phyloP scores from a whole-genome alignment of 2,329 filamentous ascomycete species.

The Dothidotthia symphoricarpi region DNA sequence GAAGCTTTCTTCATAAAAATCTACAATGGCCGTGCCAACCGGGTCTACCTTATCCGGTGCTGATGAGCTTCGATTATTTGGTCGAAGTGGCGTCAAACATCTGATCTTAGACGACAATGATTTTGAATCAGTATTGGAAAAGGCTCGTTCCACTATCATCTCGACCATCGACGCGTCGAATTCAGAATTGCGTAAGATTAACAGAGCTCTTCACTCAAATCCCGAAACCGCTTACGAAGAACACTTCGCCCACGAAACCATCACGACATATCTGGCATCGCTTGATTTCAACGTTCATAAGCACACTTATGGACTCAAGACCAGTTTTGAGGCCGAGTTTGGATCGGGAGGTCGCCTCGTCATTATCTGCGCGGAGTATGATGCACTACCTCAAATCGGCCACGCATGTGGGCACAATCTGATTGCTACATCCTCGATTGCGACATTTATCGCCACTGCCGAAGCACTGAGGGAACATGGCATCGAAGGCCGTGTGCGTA shows the following conservation, averaged over 20 bases:
- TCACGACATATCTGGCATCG: constrained; percentile 16
- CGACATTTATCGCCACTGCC: constrained; percentile 50
- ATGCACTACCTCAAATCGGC: constrained; percentile 52
- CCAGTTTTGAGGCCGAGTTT: constrained; percentile 33
- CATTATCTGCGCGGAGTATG: constrained; percentile 52
- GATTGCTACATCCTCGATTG: constrained; percentile 52
- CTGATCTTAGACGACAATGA: no score
- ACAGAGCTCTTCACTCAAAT: constrained; percentile 53
- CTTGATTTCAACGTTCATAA: constrained; percentile 25
- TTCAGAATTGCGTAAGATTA: constrained; percentile 32
- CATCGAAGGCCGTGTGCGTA: constrained; percentile 47
- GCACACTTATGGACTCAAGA: constrained; percentile 36
- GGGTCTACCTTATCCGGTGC: no score
- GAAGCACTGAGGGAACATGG: constrained; percentile 44
- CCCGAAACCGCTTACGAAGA: constrained; percentile 52
- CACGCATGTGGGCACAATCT: constrained; percentile 59
- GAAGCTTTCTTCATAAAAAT: no score
- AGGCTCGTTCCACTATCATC: constrained; percentile 3
- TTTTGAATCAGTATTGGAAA: not conserved
- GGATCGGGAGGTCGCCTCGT: constrained; percentile 37
- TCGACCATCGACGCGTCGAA: constrained; percentile 10
- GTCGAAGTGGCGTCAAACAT: no score
- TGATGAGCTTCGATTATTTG: no score
- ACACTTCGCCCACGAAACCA: constrained; percentile 48
- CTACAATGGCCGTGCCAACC: no score